Evolutionary conservation across 179 eudicot species (phyloP).

Genomic region (Sideroxylon spinosum): DNA sequence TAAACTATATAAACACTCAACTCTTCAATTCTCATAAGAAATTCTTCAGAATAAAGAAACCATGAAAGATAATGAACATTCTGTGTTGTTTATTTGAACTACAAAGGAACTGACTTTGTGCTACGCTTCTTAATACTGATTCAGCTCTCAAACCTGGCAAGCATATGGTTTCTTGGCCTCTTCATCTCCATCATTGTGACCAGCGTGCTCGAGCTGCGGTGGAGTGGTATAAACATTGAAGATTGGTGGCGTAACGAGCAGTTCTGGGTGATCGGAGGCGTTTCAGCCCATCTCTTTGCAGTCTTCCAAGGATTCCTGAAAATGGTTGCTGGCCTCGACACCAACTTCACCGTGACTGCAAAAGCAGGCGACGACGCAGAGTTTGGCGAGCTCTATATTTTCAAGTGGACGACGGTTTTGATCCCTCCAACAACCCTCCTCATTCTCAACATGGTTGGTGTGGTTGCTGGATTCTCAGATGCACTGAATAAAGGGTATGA

Average conservation of each 20-base stretch:
- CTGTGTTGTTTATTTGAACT: no score
- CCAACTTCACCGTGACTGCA: conserved; percentile 86
- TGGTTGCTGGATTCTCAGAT: conserved; percentile 77
- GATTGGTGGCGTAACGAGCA: conserved; percentile 92
- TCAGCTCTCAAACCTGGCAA: conserved; percentile 81
- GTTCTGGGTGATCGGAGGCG: conserved; percentile 97
- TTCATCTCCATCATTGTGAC: conserved; percentile 76
- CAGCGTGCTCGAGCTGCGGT: conserved; percentile 69
- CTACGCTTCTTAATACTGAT: not conserved
- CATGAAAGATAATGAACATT: no score
- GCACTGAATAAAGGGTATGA: conserved; percentile 88
- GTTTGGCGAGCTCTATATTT: conserved; percentile 73
- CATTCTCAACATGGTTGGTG: conserved; percentile 67
- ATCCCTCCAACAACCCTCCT: conserved; percentile 82
- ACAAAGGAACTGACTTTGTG: no score
- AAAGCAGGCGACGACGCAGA: conserved; percentile 80
- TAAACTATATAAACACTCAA: no score
- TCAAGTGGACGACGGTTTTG: conserved; percentile 91
- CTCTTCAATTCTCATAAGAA: no score
- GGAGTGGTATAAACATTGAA: conserved; percentile 89
- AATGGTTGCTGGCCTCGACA: conserved; percentile 76
- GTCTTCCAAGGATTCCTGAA: conserved; percentile 89
- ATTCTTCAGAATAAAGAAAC: no score
- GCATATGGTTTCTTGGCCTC: conserved; percentile 68
- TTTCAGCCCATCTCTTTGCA: conserved; percentile 89